Percentiles rank a stretch among this genome's conserved stretches.
phyloP scores from a whole-genome alignment of 2,329 filamentous ascomycete species.

The Pestalotiopsis sp. region DNA sequence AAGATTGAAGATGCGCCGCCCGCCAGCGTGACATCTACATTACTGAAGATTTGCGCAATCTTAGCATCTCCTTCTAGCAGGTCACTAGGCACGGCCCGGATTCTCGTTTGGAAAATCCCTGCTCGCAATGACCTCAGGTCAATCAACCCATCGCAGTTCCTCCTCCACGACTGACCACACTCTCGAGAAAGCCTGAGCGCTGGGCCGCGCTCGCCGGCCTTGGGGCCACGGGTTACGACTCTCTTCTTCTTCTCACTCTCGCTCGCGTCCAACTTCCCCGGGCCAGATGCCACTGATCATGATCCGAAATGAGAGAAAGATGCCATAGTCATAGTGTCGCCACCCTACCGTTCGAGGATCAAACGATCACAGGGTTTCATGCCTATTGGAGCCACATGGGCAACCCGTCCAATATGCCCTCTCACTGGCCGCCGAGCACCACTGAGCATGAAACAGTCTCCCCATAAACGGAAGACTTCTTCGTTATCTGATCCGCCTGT shows the following conservation, averaged over 20 bases:
- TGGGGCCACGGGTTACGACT: neutral
- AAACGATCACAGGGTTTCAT: conserved; percentile 12
- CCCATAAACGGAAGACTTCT: conserved; percentile 6
- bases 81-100: conserved; percentile 1
- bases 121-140: conserved; percentile 4
- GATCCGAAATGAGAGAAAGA: neutral
- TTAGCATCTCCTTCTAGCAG: conserved; percentile 7
- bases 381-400: conserved; percentile 12
- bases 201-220: neutral
- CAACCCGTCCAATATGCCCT: neutral
- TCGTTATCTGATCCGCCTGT: conserved; percentile 7
- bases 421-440: conserved; percentile 3
- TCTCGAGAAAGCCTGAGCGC: conserved; percentile 1
- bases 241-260: neutral
- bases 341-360: conserved; percentile 10
- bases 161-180: neutral
- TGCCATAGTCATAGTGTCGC: neutral
- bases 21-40: neutral
- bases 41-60: neutral
- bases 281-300: neutral
- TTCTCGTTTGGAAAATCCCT: conserved; percentile 10
- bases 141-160: neutral
- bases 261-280: neutral
- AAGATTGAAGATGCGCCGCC: too few relatives aligned
- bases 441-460: conserved; percentile 1